phyloP scores from a whole-genome alignment of 73 alveolate genomes.

The Uronychia binucleata region DNA sequence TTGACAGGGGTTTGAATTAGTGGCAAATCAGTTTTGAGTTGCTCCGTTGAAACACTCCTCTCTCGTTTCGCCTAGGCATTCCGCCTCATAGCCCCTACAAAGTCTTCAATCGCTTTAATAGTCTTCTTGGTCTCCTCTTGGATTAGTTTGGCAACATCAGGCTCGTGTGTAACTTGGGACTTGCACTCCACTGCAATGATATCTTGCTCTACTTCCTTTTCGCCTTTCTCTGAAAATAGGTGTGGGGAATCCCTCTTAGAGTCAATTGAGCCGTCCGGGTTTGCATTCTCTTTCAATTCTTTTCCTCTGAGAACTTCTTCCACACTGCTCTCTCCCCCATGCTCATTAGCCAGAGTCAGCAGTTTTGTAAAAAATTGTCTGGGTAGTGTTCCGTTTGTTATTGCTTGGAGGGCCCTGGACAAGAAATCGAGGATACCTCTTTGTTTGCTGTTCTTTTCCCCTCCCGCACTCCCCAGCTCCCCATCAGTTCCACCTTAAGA shows the following conservation, averaged over 20 bases:
- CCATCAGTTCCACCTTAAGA: neutral
- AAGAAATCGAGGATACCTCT: neutral
- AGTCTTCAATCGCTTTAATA: neutral
- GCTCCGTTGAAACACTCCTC: neutral
- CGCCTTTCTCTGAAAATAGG: neutral
- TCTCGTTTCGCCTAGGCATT: neutral
- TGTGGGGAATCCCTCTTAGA: neutral
- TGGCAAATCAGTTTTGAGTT: neutral
- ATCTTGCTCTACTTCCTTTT: too few relatives aligned
- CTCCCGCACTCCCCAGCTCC: neutral
- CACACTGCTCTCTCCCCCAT: neutral
- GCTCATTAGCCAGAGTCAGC: neutral
- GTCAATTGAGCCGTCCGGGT: neutral
- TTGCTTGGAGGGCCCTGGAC: neutral
- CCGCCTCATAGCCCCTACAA: neutral
- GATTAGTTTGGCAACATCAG: neutral
- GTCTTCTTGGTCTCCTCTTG: neutral
- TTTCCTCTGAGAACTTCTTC: neutral
- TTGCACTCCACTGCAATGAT: neutral
- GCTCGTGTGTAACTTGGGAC: neutral
- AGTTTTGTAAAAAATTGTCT: neutral
- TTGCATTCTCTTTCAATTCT: neutral
- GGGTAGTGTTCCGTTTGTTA: neutral
- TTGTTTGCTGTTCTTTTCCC: neutral
- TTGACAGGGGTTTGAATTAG: neutral